Evolutionary conservation across 768 basidiomycete genomes (phyloP), one percentile per base, ranked within the genome.

Genomic region (Albatrellus ellisii): DNA sequence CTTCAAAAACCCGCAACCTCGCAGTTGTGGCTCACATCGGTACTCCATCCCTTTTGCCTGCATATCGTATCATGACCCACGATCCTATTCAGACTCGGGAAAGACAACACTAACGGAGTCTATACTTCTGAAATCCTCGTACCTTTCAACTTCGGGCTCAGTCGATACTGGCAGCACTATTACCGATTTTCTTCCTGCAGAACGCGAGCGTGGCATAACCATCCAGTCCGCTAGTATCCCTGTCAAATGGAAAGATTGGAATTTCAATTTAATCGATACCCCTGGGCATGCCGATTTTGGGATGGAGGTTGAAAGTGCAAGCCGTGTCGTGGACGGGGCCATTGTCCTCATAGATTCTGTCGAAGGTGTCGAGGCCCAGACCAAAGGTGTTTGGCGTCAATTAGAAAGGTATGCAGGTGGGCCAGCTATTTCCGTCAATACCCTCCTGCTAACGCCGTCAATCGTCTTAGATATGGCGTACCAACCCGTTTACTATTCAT

Each of bases 251-350:
- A 80, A 79, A 56, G 59, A 78, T 41, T 86, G 83, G 81, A 77
- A 71, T 1, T 81, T 85, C 60, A 92, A 90, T 55, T 71, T 92
- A 34, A 78, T 91, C 35, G 89, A 92, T 53, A 91, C 88, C 3
- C 88, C 88, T 12, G 88, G 88, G 26, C 88, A 92, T 61, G 89
- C 86, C 4, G 88, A 92, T 57, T 92, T 92, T 60, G 88, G 88
- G n/a, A 90, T 91, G 87, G 88, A 92, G 54, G 89, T 92, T 21
- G 89, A 91, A 60, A 85, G 87, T 53, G 89, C 89, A 6, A 90
- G 87, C 54, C 76, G 88, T 22, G 81, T 92, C 12, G 75, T 90
- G 4, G 88, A 92, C 48, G 89, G 88, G 43, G 88, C 87, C 12
- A 77, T 92, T 22, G 83, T 92, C 24, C 60, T 92, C 25, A 74